Evolutionary conservation across 2,329 filamentous ascomycete species (phyloP).

Genomic region (Phialemoniopsis sp.): DNA sequence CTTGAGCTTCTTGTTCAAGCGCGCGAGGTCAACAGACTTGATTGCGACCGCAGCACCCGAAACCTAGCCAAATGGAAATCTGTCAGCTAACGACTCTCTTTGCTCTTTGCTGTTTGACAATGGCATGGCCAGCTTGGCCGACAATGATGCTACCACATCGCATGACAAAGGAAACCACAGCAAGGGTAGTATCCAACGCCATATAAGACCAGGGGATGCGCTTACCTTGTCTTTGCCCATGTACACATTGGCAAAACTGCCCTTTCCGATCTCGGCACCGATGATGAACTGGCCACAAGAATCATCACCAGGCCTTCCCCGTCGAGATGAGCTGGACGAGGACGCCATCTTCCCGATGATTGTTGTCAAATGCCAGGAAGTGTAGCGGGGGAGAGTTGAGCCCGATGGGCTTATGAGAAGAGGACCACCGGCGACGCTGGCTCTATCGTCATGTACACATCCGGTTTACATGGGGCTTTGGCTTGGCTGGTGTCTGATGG

Average conservation of each 20-base stretch:
- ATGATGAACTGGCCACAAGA: slow-evolving; percentile 15
- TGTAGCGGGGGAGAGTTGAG: no score
- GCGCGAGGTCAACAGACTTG: slow-evolving; percentile 89
- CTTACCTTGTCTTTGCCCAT: slow-evolving; percentile 79
- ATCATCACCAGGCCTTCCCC: slow-evolving; percentile 8
- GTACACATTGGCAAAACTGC: slow-evolving; percentile 96
- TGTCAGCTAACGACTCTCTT: slow-evolving; percentile 4
- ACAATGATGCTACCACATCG: no score
- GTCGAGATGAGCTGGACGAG: no score
- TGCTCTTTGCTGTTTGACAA: background rate
- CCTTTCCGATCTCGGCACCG: slow-evolving; percentile 78
- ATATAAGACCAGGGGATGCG: slow-evolving; percentile 12
- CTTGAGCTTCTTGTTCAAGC: slow-evolving; percentile 92
- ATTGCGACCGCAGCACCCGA: slow-evolving; percentile 83
- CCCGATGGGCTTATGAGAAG: no score
- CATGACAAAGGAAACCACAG: slow-evolving; percentile 3
- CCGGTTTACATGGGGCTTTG: no score
- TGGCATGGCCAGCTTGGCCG: no score
- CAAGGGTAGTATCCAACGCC: slow-evolving; percentile 1
- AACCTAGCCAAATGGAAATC: slow-evolving; percentile 45
- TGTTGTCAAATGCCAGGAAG: no score
- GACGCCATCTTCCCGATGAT: no score
- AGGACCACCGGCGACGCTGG: no score
- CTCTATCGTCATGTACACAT: no score
- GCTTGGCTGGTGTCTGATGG: no score